These are phyloP conservation scores for Rhodomyrtus psidioides DNA, from an alignment of 441 rosid species.

Conservation along the genomic window DNA sequence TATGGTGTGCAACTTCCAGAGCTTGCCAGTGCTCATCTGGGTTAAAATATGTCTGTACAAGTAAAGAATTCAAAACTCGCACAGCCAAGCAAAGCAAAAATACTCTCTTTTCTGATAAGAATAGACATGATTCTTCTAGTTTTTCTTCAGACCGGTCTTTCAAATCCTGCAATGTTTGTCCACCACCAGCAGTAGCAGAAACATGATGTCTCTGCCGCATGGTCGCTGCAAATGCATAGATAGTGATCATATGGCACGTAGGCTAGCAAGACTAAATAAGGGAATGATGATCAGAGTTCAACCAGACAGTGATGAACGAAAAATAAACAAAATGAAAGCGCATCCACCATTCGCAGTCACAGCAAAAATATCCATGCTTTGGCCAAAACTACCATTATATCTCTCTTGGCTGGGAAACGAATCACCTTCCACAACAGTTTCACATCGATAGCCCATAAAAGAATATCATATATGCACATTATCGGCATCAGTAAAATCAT, in stretches of 20 bases:
- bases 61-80: constrained; percentile 51
- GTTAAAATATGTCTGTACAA: constrained; percentile 77
- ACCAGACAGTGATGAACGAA: not conserved
- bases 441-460: not conserved
- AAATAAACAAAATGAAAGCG: not conserved
- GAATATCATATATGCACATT: not conserved
- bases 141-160: constrained; percentile 1
- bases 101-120: constrained; percentile 22
- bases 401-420: not conserved
- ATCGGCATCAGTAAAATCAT: not conserved
- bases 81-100: constrained; percentile 45
- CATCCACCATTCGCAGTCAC: not conserved
- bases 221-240: not conserved
- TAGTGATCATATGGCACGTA: not conserved
- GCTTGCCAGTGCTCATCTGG: constrained; percentile 96
- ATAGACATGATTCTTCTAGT: not conserved
- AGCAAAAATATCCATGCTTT: not conserved
- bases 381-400: not conserved
- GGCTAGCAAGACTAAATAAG: not conserved
- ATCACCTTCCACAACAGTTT: not conserved
- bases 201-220: constrained; percentile 17
- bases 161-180: not conserved
- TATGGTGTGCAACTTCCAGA: constrained; percentile 79
- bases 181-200: not conserved
- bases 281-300: not conserved